Evolutionary conservation across 2,329 filamentous ascomycete genomes (phyloP), one percentile per base, ranked within the genome.

Genomic region (Aspergillus neoniger): DNA sequence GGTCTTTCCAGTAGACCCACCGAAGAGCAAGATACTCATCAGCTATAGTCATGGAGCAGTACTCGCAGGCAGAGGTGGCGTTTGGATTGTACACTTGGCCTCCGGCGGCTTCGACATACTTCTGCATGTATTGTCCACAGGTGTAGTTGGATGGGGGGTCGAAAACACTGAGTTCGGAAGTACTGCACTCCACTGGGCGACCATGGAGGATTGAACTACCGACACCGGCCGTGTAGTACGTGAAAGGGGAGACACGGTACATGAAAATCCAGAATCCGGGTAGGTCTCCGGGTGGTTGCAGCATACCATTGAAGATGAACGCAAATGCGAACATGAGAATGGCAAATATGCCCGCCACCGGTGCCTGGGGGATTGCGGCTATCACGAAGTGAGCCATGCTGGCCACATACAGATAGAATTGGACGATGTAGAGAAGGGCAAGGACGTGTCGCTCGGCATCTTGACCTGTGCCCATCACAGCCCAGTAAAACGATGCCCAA

Each of bases 401-500:
- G 64, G 86, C 89, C 0, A 90, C 88, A 76, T 92, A 94, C 61
- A 96, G 77, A 64, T 95, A 82, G 83, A 96, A 96, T 65, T 84
- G 79, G 71, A 88, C 83, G 52, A 92, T 82, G 69, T 91, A 86
- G 23, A 96, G 79, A 81, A 94, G 93, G 82, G 93, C 89, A 8
- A 94, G 84, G 1, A 80, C 89, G 7, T 28, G 53, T 90, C 90
- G 38, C 91, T 90, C 69, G 90, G 85, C 5, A 83, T 75, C 3
- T 87, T 83, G 61, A 86, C 79, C 62, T 90, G 84, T 83, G 1
- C 81, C 80, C 14, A 81, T 76, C 1, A 96, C 86, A 1, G 92
- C 91, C 74, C 95, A 96, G 81, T 96, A 96, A 85, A 90, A 94
- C 75, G 83, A 88, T 71, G 91, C 83, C 79, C 82, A 96, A 81